Evolutionary conservation across 345 rosid species (phyloP).

Genomic region (Euphorbia pulcherrima): DNA sequence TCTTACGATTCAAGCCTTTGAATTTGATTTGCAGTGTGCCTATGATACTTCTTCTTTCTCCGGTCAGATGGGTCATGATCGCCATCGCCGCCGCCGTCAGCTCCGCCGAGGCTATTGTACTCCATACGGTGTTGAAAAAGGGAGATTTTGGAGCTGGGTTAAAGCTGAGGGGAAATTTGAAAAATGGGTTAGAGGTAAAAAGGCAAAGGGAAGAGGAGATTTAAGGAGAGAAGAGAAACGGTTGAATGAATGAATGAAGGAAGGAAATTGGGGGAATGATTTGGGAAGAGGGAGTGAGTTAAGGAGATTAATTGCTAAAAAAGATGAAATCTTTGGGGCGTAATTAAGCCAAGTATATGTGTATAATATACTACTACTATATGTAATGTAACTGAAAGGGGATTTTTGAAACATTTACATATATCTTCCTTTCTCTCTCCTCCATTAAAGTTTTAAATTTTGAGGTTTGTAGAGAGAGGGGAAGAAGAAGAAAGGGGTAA

Average conservation of each 20-base stretch:
- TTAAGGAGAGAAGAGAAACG: conserved; percentile 7
- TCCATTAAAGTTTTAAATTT: neutral
- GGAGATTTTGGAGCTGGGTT: too few species aligned
- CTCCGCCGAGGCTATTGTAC: conserved; percentile 57
- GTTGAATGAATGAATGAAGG: conserved; percentile 23
- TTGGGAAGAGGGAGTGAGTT: conserved; percentile 41
- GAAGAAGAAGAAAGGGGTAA: neutral
- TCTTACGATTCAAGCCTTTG: conserved; percentile 85
- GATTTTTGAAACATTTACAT: neutral
- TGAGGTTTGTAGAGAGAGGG: neutral
- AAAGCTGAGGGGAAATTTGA: neutral
- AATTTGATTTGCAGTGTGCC: conserved; percentile 95
- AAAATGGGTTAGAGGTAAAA: neutral
- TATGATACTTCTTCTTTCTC: conserved; percentile 92
- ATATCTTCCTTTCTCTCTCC: neutral
- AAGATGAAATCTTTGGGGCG: conserved; percentile 9
- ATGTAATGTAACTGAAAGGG: conserved; percentile 10
- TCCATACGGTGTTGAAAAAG: conserved; percentile 32
- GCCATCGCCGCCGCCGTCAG: conserved; percentile 42
- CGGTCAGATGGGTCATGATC: conserved; percentile 68
- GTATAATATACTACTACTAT: neutral
- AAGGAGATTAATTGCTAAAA: conserved; percentile 14
- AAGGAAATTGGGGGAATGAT: conserved; percentile 35
- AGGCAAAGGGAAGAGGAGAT: conserved; percentile 1
- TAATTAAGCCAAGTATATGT: conserved; percentile 1